phyloP scores from a whole-genome alignment of 352 stramenopile genomes.

The Thraustochytrium striatum region DNA sequence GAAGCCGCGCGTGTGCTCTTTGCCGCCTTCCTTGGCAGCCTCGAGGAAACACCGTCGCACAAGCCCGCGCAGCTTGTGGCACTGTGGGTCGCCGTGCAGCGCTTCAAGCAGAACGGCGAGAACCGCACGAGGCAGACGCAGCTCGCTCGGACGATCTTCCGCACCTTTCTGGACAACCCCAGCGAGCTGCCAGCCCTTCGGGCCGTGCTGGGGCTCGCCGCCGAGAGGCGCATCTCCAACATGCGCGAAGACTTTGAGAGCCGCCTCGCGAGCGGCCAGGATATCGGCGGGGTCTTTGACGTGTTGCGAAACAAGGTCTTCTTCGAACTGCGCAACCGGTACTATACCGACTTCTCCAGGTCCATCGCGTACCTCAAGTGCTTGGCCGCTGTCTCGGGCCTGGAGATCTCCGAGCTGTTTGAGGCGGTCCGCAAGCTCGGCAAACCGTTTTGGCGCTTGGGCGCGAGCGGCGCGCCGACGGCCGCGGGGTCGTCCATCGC shows the following conservation, averaged over 20 bases:
- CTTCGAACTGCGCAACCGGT: constrained; percentile 7
- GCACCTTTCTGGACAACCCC: no score
- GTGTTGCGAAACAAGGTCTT: background rate
- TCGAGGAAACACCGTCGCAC: no score
- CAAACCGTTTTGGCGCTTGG: background rate
- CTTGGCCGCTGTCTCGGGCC: background rate
- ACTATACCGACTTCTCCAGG: constrained; percentile 24
- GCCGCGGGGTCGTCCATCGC: background rate
- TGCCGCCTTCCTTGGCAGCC: background rate
- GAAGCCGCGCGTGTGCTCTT: background rate
- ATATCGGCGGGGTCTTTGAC: background rate
- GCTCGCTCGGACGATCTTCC: no score
- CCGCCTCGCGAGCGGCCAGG: no score
- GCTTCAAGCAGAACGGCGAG: no score
- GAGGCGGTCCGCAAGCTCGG: background rate
- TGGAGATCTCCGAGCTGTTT: background rate
- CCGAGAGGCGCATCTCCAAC: no score
- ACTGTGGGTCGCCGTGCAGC: no score
- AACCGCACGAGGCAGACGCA: no score
- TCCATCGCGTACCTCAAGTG: background rate
- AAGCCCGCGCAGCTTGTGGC: no score
- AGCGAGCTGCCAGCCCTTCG: no score
- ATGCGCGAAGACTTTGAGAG: no score
- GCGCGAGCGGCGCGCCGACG: background rate
- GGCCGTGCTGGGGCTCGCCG: no score